These are phyloP conservation scores for Tricholoma flavovirens DNA, from an alignment of 768 basidiomycete genomes.

Conservation along the genomic window DNA sequence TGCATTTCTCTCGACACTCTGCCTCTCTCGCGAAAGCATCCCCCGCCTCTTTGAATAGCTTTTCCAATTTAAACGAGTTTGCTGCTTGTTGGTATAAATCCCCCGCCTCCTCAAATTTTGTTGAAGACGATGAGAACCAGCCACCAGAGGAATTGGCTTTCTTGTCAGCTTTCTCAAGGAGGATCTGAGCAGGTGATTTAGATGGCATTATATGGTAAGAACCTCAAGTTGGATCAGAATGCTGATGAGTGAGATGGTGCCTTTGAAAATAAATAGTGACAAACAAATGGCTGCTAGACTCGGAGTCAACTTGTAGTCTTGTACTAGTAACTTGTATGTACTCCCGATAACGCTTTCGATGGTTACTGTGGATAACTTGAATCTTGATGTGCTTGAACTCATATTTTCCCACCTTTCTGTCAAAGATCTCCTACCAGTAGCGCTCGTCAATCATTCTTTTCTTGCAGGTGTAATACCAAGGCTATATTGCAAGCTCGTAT, in stretches of 20 bases:
- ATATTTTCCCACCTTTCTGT: slow-evolving; percentile 51
- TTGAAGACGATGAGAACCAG: slow-evolving; percentile 81
- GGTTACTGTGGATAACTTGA: slow-evolving; percentile 11
- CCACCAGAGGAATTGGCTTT: slow-evolving; percentile 76
- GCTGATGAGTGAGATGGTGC: too few species aligned
- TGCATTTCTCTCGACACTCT: slow-evolving; percentile 84
- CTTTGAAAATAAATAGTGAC: too few species aligned
- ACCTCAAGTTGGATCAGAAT: too few species aligned
- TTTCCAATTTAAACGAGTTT: slow-evolving; percentile 89
- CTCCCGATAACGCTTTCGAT: too few species aligned
- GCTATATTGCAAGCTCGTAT: slow-evolving; percentile 54
- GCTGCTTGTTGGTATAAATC: slow-evolving; percentile 94
- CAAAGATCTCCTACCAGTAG: slow-evolving; percentile 53
- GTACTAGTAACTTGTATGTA: too few species aligned
- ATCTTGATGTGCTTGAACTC: slow-evolving; percentile 69
- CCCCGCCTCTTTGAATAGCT: slow-evolving; percentile 86
- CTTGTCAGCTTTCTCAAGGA: slow-evolving; percentile 90
- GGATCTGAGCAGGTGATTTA: slow-evolving; percentile 70
- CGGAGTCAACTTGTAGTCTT: too few species aligned
- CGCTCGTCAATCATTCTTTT: slow-evolving; percentile 63
- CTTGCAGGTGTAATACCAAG: slow-evolving; percentile 56
- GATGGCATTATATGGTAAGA: slow-evolving; percentile 47
- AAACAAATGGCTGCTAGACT: too few species aligned
- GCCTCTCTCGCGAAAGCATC: slow-evolving; percentile 92
- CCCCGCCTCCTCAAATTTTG: slow-evolving; percentile 93